Evolutionary conservation across 2,329 filamentous ascomycete genomes (phyloP).

Genomic region (Scedosporium apiospermum): DNA sequence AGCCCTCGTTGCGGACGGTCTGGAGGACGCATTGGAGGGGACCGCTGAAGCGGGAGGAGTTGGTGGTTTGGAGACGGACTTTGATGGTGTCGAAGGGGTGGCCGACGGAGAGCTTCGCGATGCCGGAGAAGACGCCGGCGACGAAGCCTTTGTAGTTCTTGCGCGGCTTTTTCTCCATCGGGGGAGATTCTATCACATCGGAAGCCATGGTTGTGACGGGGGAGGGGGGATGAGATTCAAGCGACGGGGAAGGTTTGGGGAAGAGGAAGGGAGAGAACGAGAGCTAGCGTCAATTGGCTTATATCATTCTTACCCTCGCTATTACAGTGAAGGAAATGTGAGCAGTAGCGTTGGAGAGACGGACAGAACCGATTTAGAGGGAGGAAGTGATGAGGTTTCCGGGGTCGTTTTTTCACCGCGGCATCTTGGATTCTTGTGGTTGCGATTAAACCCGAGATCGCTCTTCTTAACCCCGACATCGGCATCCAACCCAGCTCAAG

Average conservation of each 20-base stretch:
- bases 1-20: constrained; percentile 77
- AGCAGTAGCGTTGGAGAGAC: too few species aligned
- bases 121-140: constrained; percentile 88
- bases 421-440: not conserved
- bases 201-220: constrained; percentile 3
- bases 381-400: too few species aligned
- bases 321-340: too few species aligned
- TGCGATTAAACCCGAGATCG: not conserved
- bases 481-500: not conserved
- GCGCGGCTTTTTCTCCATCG: not conserved
- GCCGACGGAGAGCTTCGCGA: constrained; percentile 72
- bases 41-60: constrained; percentile 67
- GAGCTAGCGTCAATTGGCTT: too few species aligned
- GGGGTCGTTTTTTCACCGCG: too few species aligned
- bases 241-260: not conserved
- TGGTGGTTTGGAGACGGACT: constrained; percentile 84
- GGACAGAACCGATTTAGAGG: too few species aligned
- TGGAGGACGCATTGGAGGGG: constrained; percentile 78
- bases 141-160: constrained; percentile 90
- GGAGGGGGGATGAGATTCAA: not conserved
- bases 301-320: too few species aligned
- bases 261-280: too few species aligned
- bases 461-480: not conserved
- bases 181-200: constrained; percentile 3
- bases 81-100: constrained; percentile 93